Conservation (phyloP, 306 rosid species). For the Rosa persica region DNA sequence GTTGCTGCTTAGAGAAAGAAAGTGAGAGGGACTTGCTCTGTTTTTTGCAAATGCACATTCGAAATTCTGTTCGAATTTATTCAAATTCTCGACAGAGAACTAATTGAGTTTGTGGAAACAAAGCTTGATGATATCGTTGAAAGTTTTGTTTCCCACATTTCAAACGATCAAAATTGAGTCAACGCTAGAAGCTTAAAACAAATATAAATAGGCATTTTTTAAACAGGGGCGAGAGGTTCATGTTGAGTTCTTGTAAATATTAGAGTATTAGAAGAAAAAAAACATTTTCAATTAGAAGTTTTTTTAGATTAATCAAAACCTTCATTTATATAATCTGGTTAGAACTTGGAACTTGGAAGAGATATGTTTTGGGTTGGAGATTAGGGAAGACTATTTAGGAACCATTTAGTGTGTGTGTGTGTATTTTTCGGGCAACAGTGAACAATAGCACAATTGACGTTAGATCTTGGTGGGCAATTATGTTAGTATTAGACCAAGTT, state of each 20-base stretch:
- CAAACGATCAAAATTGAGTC: neutral
- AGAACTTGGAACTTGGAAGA: too few relatives aligned
- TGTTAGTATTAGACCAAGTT: too few relatives aligned
- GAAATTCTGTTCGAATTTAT: conserved; percentile 41
- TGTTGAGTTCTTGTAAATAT: neutral
- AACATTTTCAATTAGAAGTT: too few relatives aligned
- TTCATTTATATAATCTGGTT: too few relatives aligned
- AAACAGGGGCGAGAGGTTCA: neutral
- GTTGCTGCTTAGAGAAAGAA: conserved; percentile 40
- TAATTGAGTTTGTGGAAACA: neutral
- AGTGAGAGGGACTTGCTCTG: conserved; percentile 40
- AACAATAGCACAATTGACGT: too few relatives aligned
- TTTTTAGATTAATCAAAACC: too few relatives aligned
- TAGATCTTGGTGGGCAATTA: too few relatives aligned
- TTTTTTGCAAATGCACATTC: conserved; percentile 46
- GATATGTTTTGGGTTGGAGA: too few relatives aligned
- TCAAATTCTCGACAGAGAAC: conserved; percentile 4
- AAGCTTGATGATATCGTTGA: neutral
- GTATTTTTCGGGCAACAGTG: too few relatives aligned
- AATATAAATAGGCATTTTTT: neutral
- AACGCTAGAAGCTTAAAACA: neutral
- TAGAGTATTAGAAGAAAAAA: neutral
- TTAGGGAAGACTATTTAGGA: too few relatives aligned
- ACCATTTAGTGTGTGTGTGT: too few relatives aligned
- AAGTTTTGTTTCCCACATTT: neutral